Conservation (phyloP, 306 rosid genomes). For the Begonia masoniana region DNA sequence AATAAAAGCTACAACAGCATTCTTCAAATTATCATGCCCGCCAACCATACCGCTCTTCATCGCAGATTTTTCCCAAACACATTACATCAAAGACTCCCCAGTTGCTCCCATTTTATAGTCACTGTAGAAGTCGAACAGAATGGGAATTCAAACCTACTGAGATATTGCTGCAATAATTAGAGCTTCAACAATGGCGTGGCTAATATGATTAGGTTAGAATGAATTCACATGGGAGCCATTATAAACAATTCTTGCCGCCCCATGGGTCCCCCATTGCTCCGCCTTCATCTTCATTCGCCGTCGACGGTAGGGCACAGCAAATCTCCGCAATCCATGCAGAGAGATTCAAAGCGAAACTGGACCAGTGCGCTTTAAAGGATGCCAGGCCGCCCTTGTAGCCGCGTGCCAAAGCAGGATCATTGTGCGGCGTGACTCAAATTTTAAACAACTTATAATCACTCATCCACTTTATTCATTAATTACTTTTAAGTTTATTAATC, state of each 20-base stretch:
- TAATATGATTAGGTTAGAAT: not conserved
- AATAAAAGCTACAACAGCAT: constrained; percentile 38
- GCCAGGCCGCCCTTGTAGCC: not conserved
- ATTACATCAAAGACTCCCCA: too few relatives aligned
- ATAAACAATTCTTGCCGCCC: not conserved
- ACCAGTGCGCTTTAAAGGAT: not conserved
- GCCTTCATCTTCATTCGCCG: not conserved
- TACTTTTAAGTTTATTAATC: too few relatives aligned
- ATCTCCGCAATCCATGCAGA: not conserved
- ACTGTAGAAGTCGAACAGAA: too few relatives aligned
- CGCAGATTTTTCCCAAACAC: too few relatives aligned
- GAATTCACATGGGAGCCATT: not conserved
- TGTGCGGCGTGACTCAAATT: too few relatives aligned
- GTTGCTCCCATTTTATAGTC: too few relatives aligned
- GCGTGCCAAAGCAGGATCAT: not conserved
- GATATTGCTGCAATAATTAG: too few relatives aligned
- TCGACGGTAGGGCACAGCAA: not conserved
- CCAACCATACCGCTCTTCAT: not conserved
- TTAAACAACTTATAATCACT: too few relatives aligned
- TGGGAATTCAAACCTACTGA: too few relatives aligned
- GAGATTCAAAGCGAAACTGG: not conserved
- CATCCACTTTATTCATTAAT: too few relatives aligned
- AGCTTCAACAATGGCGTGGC: too few relatives aligned
- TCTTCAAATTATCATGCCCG: constrained; percentile 33
- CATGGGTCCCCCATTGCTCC: not conserved